A percentile compares a stretch with the other conserved stretches of the same genome.
Conservation (phyloP, 768 basidiomycete genomes). For the Trametes punicea region DNA sequence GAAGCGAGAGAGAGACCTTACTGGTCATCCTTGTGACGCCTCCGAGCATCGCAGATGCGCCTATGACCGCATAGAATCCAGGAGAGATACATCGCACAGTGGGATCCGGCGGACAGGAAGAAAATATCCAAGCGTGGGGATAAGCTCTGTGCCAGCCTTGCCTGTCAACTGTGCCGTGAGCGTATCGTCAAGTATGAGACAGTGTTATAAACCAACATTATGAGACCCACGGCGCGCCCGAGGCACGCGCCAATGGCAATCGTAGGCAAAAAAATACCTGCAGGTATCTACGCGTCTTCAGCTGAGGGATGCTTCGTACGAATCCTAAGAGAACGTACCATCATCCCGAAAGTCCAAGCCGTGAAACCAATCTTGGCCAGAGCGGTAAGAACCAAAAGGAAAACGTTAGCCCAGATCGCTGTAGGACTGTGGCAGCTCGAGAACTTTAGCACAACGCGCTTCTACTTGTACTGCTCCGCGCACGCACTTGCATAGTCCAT, state of each 20-base stretch:
- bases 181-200: background rate
- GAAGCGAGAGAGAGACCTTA: constrained; percentile 30
- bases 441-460: background rate
- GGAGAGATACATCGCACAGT: constrained; percentile 67
- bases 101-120: constrained; percentile 69
- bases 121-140: constrained; percentile 66
- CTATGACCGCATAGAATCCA: constrained; percentile 75
- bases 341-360: constrained; percentile 79
- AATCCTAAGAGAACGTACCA: constrained; percentile 40
- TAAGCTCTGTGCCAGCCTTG: constrained; percentile 66
- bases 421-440: constrained; percentile 43
- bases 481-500: constrained; percentile 78
- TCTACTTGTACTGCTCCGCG: background rate
- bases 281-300: constrained; percentile 51
- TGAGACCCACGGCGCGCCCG: constrained; percentile 65
- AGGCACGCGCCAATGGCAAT: constrained; percentile 73
- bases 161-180: constrained; percentile 33
- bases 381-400: constrained; percentile 61
- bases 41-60: constrained; percentile 71
- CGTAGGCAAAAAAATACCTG: constrained; percentile 74
- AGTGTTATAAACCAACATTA: constrained; percentile 45
- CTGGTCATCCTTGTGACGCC: constrained; percentile 78
- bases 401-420: constrained; percentile 65
- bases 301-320: background rate
- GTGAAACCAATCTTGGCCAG: constrained; percentile 59